Base-by-base conservation (phyloP, 495 filamentous ascomycete genomes). In the Trichoderma virens region DNA sequence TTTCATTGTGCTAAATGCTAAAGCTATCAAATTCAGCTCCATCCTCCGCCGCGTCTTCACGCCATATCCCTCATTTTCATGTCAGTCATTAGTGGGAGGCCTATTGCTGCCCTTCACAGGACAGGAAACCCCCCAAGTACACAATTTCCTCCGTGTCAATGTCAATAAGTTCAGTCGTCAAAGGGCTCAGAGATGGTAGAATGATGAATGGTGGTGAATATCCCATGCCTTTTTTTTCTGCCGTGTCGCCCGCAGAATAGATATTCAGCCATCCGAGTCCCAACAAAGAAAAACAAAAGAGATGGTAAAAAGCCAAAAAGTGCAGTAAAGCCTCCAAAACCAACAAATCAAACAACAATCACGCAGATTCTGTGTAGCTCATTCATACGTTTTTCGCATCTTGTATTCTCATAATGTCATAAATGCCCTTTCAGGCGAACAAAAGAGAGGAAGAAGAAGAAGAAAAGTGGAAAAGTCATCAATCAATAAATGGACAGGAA, bases 311-410 rank as follows among this genome's bases (percentile, higher is more conserved):
- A 5, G 5, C 32, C 32, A 25, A 9, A 5, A 27, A 51, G n/a
- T 30, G 23, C 51, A 56, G 25, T 30, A 51, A 41, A 25, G 6
- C n/a, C 5, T 51, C n/a, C 25, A 56, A 56, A 56, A 30, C 2
- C 9, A 30, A 27, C 5, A 27, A 56, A n/a, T 27, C 23, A 27
- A 56, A 1, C 28, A 56, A 28, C 23, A 56, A 56, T 20, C 51
- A 28, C 13, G 51, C 51, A 56, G 51, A 56, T 56, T 56, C 51
- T 56, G 51, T 56, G 51, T 56, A 56, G 23, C 51, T 56, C 51
- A 8, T 56, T 11, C 23, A 27, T 56, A 56, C 16, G 51, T 13
- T 30, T 30, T 56, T 14, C 51, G 16, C 11, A 56, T 56, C 51
- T 56, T 28, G 25, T 31, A 30, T 5, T 30, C 51, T 56, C 51